phyloP scores from a whole-genome alignment of 495 filamentous ascomycete genomes.

The Penicillium cinerascens region DNA sequence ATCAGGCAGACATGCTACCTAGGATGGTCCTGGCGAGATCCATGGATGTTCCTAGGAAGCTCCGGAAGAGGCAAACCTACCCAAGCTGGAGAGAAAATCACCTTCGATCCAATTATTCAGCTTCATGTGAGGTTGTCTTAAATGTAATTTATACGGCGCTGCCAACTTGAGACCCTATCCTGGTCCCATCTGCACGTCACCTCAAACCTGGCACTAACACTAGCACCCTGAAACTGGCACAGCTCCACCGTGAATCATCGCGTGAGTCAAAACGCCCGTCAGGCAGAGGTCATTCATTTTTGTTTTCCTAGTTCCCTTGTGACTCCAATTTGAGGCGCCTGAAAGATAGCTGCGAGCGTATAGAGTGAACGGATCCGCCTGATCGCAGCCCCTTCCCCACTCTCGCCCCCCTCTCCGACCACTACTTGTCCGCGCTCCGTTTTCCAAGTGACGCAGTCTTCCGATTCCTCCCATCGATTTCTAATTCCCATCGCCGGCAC shows the following conservation, averaged over 20 bases:
- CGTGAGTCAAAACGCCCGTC: neutral
- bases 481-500: neutral
- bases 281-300: neutral
- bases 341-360: neutral
- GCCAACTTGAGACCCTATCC: neutral
- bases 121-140: no score
- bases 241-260: neutral
- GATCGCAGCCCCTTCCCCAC: conserved; percentile 18
- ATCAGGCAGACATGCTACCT: neutral
- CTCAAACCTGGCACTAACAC: neutral
- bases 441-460: conserved; percentile 21
- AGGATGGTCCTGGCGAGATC: neutral
- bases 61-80: neutral
- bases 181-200: neutral
- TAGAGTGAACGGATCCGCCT: neutral
- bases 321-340: neutral
- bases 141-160: no score
- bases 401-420: conserved; percentile 15
- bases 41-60: neutral
- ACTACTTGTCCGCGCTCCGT: neutral
- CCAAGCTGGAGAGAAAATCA: no score
- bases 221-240: neutral
- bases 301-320: neutral
- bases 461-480: neutral
- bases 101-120: no score